Evolutionary conservation across 768 basidiomycete genomes (phyloP).

Genomic region (Scleroderma bovista): DNA sequence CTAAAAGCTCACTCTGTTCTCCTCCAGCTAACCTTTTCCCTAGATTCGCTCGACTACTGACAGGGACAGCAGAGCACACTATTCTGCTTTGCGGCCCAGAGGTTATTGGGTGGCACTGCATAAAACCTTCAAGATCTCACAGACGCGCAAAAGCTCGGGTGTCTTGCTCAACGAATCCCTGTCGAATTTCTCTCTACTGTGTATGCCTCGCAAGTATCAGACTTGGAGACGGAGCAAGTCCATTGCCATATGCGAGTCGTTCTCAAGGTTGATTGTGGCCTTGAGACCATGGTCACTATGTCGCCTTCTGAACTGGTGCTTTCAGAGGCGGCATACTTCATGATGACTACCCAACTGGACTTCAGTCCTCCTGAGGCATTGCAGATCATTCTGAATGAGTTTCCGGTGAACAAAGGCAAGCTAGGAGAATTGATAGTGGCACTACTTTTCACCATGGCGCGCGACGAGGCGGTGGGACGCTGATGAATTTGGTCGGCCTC

Average conservation of each 20-base stretch:
- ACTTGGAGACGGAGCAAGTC: slow-evolving; percentile 22
- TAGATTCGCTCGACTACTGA: slow-evolving; percentile 9
- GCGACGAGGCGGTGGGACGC: no score
- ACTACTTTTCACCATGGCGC: slow-evolving; percentile 15
- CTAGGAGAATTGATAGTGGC: no score
- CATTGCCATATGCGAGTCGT: slow-evolving; percentile 28
- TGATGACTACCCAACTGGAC: slow-evolving; percentile 15
- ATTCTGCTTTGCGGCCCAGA: no score
- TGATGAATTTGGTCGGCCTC: slow-evolving; percentile 5
- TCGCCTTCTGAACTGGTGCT: slow-evolving; percentile 10
- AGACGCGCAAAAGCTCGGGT: slow-evolving; percentile 13
- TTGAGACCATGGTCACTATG: slow-evolving; percentile 16
- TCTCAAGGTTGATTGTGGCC: slow-evolving; percentile 11
- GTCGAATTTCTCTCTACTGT: slow-evolving; percentile 24
- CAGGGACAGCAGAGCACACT: not conserved
- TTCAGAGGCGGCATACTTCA: slow-evolving; percentile 19
- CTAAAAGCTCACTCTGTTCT: not conserved
- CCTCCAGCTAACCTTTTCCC: not conserved
- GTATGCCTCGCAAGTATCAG: not conserved
- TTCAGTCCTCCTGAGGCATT: no score
- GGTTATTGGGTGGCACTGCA: not conserved
- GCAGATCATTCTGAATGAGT: no score
- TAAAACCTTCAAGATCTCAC: not conserved
- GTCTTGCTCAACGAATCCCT: slow-evolving; percentile 21
- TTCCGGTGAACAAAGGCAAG: slow-evolving; percentile 17